Evolutionary conservation across 1,284 basidiomycete species (phyloP).

Genomic region (Mycena citricolor): DNA sequence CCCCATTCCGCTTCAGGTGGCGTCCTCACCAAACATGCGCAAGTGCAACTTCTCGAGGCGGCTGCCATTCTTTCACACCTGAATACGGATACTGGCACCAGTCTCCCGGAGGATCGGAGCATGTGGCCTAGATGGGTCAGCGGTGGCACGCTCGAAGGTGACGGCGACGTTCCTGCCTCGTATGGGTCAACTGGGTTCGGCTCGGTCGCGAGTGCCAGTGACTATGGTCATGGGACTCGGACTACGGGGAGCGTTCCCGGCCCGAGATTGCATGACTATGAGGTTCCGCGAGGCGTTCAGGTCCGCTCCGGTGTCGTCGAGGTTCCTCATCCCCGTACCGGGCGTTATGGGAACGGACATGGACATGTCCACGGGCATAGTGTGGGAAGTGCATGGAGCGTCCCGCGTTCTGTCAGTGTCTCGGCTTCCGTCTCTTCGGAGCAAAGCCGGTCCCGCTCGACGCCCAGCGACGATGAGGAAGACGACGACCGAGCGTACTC

Average conservation of each 20-base stretch:
- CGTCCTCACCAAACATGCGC: constrained; percentile 96
- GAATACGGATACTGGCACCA: constrained; percentile 67
- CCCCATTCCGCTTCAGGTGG: constrained; percentile 29
- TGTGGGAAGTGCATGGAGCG: constrained; percentile 32
- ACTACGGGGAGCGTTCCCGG: too few relatives aligned
- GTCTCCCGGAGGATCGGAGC: constrained; percentile 90
- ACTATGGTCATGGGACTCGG: constrained; percentile 30
- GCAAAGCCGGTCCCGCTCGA: constrained; percentile 24
- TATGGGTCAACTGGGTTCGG: constrained; percentile 21
- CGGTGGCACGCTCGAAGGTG: constrained; percentile 64
- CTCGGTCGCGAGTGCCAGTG: constrained; percentile 34
- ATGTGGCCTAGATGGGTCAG: constrained; percentile 81
- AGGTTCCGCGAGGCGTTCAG: constrained; percentile 33
- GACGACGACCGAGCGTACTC: constrained; percentile 22
- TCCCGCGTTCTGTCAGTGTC: constrained; percentile 25
- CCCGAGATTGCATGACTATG: constrained; percentile 70
- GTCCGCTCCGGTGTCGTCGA: constrained; percentile 22
- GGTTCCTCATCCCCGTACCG: constrained; percentile 14
- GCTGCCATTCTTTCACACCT: constrained; percentile 92
- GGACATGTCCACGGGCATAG: neutral
- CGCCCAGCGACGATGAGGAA: constrained; percentile 28
- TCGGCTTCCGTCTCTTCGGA: constrained; percentile 19
- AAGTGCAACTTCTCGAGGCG: constrained; percentile 96
- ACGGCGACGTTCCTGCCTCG: constrained; percentile 34
- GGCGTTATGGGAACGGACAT: too few relatives aligned